Percentiles rank a stretch among this genome's conserved stretches.
Evolutionary conservation across 2,329 filamentous ascomycete genomes (phyloP).

Genomic region (Sporothrix curviconia): DNA sequence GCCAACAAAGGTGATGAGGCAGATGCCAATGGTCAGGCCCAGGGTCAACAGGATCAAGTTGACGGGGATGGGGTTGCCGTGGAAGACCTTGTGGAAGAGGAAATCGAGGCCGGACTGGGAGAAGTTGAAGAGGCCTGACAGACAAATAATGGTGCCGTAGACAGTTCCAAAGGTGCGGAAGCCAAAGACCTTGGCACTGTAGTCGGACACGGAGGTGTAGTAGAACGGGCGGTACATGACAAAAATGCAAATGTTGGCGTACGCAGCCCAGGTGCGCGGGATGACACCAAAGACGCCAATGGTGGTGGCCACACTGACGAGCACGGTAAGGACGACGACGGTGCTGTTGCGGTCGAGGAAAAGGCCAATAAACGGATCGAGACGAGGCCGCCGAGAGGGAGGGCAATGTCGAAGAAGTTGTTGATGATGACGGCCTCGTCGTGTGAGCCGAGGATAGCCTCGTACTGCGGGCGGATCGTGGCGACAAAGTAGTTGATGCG

Average conservation of each 20-base stretch:
- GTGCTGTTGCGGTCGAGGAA: constrained; percentile 74
- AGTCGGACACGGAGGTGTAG: constrained; percentile 86
- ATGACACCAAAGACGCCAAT: constrained; percentile 75
- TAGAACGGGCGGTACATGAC: constrained; percentile 83
- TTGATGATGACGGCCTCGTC: constrained; percentile 63
- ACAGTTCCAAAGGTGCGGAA: constrained; percentile 89
- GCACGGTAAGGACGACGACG: constrained; percentile 58
- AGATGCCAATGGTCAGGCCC: constrained; percentile 57
- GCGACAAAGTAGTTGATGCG: constrained; percentile 92
- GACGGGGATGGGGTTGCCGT: constrained; percentile 67
- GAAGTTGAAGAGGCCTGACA: constrained; percentile 79
- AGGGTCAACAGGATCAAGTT: constrained; percentile 60
- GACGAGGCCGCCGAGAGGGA: constrained; percentile 77
- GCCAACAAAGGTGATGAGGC: constrained; percentile 61
- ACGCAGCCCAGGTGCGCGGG: constrained; percentile 62
- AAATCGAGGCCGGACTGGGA: constrained; percentile 73
- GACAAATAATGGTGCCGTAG: constrained; percentile 84
- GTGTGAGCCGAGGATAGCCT: constrained; percentile 60
- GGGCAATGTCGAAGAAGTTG: constrained; percentile 70
- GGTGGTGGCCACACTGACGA: constrained; percentile 64
- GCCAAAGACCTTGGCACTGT: constrained; percentile 84
- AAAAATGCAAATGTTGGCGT: constrained; percentile 70
- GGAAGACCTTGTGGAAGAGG: constrained; percentile 66
- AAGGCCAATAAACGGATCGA: constrained; percentile 80
- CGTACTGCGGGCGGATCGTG: constrained; percentile 76